Conservation (phyloP, 139 green algal species). For the Zygnema cylindricum region DNA sequence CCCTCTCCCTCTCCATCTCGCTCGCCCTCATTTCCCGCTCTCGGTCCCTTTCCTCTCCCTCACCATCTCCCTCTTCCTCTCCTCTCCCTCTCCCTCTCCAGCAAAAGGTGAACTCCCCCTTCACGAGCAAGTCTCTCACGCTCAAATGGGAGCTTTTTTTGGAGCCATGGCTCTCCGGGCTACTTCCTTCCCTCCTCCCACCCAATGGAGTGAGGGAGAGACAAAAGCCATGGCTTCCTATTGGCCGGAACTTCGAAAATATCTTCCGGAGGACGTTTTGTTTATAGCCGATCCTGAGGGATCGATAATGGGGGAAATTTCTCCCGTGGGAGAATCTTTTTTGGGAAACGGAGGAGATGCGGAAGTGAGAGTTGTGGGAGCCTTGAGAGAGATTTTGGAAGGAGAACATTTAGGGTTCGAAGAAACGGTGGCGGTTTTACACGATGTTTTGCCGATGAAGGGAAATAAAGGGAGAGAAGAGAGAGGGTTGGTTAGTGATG, state of each 20-base stretch:
- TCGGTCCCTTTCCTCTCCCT: no score
- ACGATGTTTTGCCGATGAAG: constrained; percentile 24
- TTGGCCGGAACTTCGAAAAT: constrained; percentile 37
- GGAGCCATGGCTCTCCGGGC: constrained; percentile 52
- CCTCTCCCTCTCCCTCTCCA: constrained; percentile 16
- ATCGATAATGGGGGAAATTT: constrained; percentile 25
- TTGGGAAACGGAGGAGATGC: neutral
- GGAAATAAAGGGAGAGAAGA: neutral
- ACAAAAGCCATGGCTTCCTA: constrained; percentile 37
- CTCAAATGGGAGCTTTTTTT: constrained; percentile 58
- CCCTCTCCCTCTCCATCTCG: no score
- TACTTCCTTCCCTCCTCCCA: constrained; percentile 29
- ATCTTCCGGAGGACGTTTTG: constrained; percentile 41
- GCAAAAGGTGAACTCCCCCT: constrained; percentile 38
- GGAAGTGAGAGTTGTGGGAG: constrained; percentile 33
- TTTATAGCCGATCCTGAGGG: constrained; percentile 57
- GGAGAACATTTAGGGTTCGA: constrained; percentile 53
- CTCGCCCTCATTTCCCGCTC: no score
- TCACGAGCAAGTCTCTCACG: constrained; percentile 29
- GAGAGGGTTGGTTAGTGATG: constrained; percentile 7
- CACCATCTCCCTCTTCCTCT: no score
- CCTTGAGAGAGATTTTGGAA: constrained; percentile 28
- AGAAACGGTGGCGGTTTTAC: constrained; percentile 21
- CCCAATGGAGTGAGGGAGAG: constrained; percentile 52
- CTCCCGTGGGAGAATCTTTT: constrained; percentile 22